These are phyloP conservation scores for Saccharomycopsis sp. DNA, from an alignment of 805 yeast species.

Conservation along the genomic window DNA sequence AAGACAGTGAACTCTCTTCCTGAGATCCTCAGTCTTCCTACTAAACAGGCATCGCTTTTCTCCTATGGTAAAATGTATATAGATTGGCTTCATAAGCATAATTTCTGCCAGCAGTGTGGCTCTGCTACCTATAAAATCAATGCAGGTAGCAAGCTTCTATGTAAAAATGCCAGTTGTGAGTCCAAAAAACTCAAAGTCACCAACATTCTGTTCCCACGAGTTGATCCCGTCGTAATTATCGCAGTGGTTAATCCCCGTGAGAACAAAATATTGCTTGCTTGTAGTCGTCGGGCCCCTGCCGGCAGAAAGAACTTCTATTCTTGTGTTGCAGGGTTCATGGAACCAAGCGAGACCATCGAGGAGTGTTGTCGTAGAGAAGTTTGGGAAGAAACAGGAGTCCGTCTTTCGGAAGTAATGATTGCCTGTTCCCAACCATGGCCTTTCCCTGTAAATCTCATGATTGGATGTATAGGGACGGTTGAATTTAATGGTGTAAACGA, in stretches of 20 bases:
- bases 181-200: conserved; percentile 45
- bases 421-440: conserved; percentile 95
- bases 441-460: conserved; percentile 87
- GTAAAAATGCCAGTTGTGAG: conserved; percentile 35
- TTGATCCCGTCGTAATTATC: conserved; percentile 83
- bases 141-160: conserved; percentile 57
- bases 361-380: conserved; percentile 82
- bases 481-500: conserved; percentile 63
- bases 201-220: conserved; percentile 84
- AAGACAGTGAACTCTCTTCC: background rate
- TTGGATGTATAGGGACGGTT: conserved; percentile 83
- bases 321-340: conserved; percentile 93
- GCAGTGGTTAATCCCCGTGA: conserved; percentile 63
- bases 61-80: conserved; percentile 79
- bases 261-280: conserved; percentile 61
- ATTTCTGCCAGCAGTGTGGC: conserved; percentile 87
- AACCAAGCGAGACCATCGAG: conserved; percentile 89
- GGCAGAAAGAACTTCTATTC: conserved; percentile 50
- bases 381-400: conserved; percentile 94
- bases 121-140: conserved; percentile 50
- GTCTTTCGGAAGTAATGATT: conserved; percentile 49
- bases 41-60: conserved; percentile 54
- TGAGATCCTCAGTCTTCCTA: conserved; percentile 22
- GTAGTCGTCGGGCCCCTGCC: conserved; percentile 50
- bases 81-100: conserved; percentile 75